Base-by-base conservation (phyloP, 2,329 filamentous ascomycete species). In the Pseudogymnoascus sp. region DNA sequence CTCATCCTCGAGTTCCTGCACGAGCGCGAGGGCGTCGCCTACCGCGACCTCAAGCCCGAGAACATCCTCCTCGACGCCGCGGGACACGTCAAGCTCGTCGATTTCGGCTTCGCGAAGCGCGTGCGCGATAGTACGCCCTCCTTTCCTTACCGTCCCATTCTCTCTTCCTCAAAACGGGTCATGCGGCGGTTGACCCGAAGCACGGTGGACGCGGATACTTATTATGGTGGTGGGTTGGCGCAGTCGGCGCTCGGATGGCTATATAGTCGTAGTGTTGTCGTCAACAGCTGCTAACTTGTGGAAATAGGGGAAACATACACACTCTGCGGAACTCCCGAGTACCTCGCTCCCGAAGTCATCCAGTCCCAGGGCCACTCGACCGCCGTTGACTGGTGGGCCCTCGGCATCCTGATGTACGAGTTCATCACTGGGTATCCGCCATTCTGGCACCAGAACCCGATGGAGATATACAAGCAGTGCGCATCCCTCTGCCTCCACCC, bases 311-410 rank as follows among this genome's bases (percentile, higher is more conserved):
- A 93, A 76, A 93, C 90, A 5, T 93, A 93, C 71, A 93, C 90
- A 2, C 81, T 93, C 28, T 93, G 90, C 75, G 90, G 90, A 60
- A 93, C 90, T 1, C 90, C 90, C 53, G 90, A 93, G 73, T 93
- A 93, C 74, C 84, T 93, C 53, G 90, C 90, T 1, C 90, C 90
- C 4, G 90, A 93, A 77, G 90, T 93, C 44, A 93, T 93, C 69
- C 85, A 91, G 68, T 92, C 91, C 73, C 91, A 90, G 73, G 90
- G 89, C 11, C 86, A 89, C 71, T 87, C 84, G 2, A 86, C 84
- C 2, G 89, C 90, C 12, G 90, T 93, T 37, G 90, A 93, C 78
- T 93, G 90, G 90, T 93, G 90, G 90, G 90, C 90, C 0, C 80
- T 95, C 68, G 90, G 90, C 25, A 92, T 93, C 68, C 76, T 95